Percentiles rank a stretch among this genome's conserved stretches.
Evolutionary conservation across 306 rosid genomes (phyloP).

Genomic region (Calophaca sinica): DNA sequence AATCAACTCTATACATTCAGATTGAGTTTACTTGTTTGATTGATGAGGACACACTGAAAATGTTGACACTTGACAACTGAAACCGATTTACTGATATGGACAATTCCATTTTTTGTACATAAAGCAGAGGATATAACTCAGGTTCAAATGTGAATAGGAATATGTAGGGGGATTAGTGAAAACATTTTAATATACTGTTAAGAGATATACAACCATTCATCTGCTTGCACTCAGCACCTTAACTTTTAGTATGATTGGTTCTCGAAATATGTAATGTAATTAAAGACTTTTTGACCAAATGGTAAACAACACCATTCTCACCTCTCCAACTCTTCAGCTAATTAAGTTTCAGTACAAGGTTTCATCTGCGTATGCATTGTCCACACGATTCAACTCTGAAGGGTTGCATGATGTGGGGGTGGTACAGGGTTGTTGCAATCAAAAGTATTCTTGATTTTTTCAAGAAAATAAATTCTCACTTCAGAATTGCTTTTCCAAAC

Average conservation of each 20-base stretch:
- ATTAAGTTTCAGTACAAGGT: conserved; percentile 3
- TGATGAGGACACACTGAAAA: background rate
- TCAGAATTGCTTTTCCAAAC: conserved; percentile 3
- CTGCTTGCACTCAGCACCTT: background rate
- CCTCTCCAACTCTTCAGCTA: conserved; percentile 16
- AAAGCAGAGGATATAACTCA: conserved; percentile 1
- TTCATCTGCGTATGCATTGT: background rate
- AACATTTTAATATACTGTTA: background rate
- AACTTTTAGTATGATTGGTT: background rate
- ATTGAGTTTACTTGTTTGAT: background rate
- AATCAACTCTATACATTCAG: background rate
- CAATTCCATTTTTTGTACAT: background rate
- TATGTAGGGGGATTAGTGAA: background rate
- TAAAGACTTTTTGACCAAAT: background rate
- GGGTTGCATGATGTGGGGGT: background rate
- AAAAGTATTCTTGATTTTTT: conserved; percentile 1
- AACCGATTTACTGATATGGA: conserved; percentile 5
- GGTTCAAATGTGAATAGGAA: background rate
- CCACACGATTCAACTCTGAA: background rate
- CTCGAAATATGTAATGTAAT: conserved; percentile 26
- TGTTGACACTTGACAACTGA: background rate
- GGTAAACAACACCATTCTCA: background rate
- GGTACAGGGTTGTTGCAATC: background rate
- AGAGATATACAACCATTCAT: background rate
- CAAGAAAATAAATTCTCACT: conserved; percentile 16